phyloP scores from a whole-genome alignment of 2,329 filamentous ascomycete species.

The Penicillium sclerotigenum region DNA sequence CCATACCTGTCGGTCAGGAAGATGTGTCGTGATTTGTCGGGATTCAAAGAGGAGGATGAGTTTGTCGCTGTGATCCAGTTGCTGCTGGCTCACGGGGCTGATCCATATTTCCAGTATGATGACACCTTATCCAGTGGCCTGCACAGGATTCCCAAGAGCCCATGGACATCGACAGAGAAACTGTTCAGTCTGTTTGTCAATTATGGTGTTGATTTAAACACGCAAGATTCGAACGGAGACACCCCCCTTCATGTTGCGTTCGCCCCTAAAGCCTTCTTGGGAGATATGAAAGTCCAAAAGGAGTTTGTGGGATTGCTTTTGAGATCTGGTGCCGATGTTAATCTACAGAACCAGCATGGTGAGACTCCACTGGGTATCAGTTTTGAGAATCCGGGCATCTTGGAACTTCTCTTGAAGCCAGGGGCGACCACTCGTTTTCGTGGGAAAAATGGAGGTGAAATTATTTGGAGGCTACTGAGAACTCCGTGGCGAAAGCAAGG shows the following conservation, averaged over 20 bases:
- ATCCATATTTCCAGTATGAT: background rate
- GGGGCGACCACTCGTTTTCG: background rate
- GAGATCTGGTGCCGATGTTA: background rate
- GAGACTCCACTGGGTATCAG: background rate
- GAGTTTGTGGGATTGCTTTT: background rate
- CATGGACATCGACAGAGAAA: background rate
- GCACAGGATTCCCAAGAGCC: background rate
- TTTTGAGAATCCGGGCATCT: background rate
- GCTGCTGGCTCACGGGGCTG: background rate
- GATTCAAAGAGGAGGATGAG: background rate
- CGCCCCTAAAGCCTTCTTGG: background rate
- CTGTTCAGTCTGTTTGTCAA: background rate
- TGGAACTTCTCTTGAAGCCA: background rate
- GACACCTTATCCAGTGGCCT: background rate
- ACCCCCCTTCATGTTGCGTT: background rate
- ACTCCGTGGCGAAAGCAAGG: background rate
- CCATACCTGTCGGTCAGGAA: background rate
- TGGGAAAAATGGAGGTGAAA: background rate
- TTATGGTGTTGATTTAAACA: background rate
- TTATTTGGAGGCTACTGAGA: background rate
- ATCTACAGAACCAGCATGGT: background rate
- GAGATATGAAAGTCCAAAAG: background rate
- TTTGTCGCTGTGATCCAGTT: background rate
- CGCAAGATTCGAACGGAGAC: background rate
- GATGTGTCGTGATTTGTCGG: rapidly evolving